Percentiles rank a stretch among this genome's conserved stretches.
phyloP scores from a whole-genome alignment of 208 protist species.

The Leishmania turanica region DNA sequence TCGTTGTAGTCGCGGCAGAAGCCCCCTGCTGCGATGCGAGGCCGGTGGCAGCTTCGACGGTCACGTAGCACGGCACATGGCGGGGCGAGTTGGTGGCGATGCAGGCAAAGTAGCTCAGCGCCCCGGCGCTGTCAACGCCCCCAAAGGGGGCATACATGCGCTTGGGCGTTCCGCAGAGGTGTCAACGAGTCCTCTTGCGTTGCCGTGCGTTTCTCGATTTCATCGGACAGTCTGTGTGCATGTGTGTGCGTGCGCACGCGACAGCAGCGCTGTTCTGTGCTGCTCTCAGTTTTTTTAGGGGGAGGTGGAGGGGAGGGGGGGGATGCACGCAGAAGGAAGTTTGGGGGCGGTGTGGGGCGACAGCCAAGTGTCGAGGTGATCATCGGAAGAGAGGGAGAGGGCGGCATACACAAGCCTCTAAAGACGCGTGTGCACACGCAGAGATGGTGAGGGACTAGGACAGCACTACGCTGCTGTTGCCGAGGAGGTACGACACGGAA shows the following conservation, averaged over 20 bases:
- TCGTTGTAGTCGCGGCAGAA: neutral
- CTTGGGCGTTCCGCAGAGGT: neutral
- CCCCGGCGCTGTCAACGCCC: neutral
- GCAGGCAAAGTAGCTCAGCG: conserved; percentile 22
- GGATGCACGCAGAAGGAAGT: too few relatives aligned
- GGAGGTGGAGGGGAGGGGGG: neutral
- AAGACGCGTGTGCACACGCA: neutral
- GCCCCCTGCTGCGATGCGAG: neutral
- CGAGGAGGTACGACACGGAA: neutral
- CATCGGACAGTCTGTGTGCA: neutral
- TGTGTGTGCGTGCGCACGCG: neutral
- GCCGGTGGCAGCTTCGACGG: neutral
- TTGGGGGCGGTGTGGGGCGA: too few relatives aligned
- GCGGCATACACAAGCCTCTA: neutral
- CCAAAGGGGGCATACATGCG: neutral
- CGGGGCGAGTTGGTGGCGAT: conserved; percentile 23
- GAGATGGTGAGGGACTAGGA: neutral
- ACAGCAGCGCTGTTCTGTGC: too few relatives aligned
- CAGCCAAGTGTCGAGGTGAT: neutral
- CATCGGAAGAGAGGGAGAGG: neutral
- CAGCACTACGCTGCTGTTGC: neutral
- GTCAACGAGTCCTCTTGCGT: neutral
- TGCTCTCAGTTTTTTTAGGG: too few relatives aligned
- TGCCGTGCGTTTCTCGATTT: neutral
- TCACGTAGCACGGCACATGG: conserved; percentile 27